Conservation (phyloP, 352 stramenopile species). For the Globisporangium canariense region DNA sequence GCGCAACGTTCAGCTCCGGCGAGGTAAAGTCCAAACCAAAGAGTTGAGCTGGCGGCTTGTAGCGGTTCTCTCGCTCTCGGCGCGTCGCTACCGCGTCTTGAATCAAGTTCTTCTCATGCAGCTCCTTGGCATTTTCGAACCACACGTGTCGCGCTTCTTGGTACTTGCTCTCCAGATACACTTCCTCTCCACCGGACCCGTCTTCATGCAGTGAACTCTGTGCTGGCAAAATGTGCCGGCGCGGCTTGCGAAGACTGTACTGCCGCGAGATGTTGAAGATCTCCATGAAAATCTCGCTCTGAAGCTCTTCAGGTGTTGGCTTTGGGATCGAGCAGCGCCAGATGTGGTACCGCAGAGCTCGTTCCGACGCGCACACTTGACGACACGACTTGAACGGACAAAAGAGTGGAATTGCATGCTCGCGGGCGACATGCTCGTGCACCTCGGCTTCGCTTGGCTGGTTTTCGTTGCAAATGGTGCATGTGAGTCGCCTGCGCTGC, state of each 20-base stretch:
- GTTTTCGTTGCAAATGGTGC: constrained; percentile 39
- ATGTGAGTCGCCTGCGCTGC: constrained; percentile 38
- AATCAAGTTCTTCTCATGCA: constrained; percentile 43
- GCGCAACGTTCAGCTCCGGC: constrained; percentile 57
- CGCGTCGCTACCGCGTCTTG: constrained; percentile 25
- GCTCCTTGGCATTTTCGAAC: constrained; percentile 29
- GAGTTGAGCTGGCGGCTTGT: constrained; percentile 30
- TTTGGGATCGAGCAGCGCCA: constrained; percentile 61
- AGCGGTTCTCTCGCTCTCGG: constrained; percentile 35
- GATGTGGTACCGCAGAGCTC: constrained; percentile 71
- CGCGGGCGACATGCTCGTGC: constrained; percentile 56
- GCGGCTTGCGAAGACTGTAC: constrained; percentile 71
- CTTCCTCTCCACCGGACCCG: constrained; percentile 37
- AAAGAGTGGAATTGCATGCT: constrained; percentile 59
- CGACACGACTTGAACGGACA: constrained; percentile 68
- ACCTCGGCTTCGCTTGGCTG: constrained; percentile 24
- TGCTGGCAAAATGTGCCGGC: constrained; percentile 36
- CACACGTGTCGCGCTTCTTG: constrained; percentile 44
- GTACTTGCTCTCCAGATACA: constrained; percentile 67
- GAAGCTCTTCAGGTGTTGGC: constrained; percentile 48
- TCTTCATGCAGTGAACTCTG: constrained; percentile 19
- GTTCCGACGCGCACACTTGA: constrained; percentile 67
- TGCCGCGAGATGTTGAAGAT: constrained; percentile 71
- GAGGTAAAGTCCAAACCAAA: constrained; percentile 68
- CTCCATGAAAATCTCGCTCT: constrained; percentile 66